phyloP scores from a whole-genome alignment of 805 yeast species.

The Lipomyces yamanashiensis region DNA sequence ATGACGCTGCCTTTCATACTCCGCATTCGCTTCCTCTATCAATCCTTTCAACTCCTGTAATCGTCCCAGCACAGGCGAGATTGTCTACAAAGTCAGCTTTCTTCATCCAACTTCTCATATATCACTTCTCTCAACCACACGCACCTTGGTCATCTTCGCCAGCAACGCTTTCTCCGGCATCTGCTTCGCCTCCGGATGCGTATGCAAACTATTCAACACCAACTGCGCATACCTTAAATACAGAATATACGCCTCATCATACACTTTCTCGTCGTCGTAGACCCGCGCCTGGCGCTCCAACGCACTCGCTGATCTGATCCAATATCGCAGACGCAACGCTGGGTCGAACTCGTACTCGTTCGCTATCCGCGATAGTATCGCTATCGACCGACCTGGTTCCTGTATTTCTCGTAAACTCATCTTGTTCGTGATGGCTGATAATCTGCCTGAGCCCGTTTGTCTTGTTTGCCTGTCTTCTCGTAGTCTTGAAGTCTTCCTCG shows the following conservation, averaged over 20 bases:
- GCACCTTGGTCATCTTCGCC: slow-evolving; percentile 22
- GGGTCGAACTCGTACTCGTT: slow-evolving; percentile 58
- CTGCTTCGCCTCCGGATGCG: slow-evolving; percentile 52
- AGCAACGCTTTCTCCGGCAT: slow-evolving; percentile 29
- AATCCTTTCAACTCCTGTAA: slow-evolving; percentile 32
- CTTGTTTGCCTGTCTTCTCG: too few relatives aligned
- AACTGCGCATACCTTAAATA: slow-evolving; percentile 65
- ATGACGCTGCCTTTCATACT: slow-evolving; percentile 9
- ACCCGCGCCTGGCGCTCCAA: slow-evolving; percentile 55
- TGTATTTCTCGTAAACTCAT: too few relatives aligned
- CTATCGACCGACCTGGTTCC: slow-evolving; percentile 16
- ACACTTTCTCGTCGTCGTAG: slow-evolving; percentile 51
- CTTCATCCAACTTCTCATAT: too few relatives aligned
- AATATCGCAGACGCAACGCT: slow-evolving; percentile 55
- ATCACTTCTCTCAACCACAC: not conserved
- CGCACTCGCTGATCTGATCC: slow-evolving; percentile 60
- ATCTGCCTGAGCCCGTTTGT: too few relatives aligned
- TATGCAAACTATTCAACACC: slow-evolving; percentile 53
- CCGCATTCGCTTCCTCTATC: slow-evolving; percentile 35
- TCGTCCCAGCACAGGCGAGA: slow-evolving; percentile 20
- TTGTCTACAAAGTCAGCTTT: slow-evolving; percentile 6
- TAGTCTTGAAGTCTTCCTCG: too few relatives aligned
- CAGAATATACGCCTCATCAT: slow-evolving; percentile 58
- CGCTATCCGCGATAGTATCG: slow-evolving; percentile 45
- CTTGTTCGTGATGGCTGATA: too few relatives aligned